Evolutionary conservation across 1,284 basidiomycete species (phyloP), one percentile per base, ranked within the genome.

Genomic region (Coniferiporia sulphurascens): DNA sequence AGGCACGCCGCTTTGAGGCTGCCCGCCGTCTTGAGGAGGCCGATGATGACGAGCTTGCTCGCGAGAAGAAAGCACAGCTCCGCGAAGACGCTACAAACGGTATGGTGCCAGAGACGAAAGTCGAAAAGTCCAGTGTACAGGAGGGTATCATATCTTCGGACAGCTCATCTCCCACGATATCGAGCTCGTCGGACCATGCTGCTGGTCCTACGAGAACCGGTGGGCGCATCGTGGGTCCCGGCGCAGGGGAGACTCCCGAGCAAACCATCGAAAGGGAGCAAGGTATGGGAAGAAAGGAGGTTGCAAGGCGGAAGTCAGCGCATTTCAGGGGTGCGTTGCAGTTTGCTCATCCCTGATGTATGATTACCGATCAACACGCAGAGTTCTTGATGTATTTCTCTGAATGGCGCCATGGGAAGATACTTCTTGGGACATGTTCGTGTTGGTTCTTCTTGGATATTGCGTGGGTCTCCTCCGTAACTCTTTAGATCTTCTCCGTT

Each of bases 401-500:
- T 17, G 76, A 85, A 65, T 84, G 82, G 82, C 71, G 78, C 19
- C 81, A 85, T 60, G 70, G 74, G 5, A 82, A 80, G 65, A 71
- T 80, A 52, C 71, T 85, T 13, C 68, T 85, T 55, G 84, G 78
- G 21, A 80, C 80, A 1, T 77, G 76, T 62, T 41, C 63, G 21
- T 82, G 80, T 60, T 84, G 83, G 83, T 82, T 84, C 73, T 62
- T 83, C 51, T 69, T 83, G 54, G 82, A 84, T 62, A 74, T 83
- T 45, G 80, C 82, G 72, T 80, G 63, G 52, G 75, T 70, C 3
- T 12, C 21, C 55, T 32, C 15, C 15, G 56, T 27, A 13, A 17
- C 4, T 48, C 35, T 12, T 45, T 53, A 17, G 19, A 22, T 2
- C 44, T 62, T 62, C 44, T 55, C 63, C 48, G 41, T 35, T 41